Conservation (phyloP, 1,284 basidiomycete genomes). For the Erythrobasidium hasegawianum region DNA sequence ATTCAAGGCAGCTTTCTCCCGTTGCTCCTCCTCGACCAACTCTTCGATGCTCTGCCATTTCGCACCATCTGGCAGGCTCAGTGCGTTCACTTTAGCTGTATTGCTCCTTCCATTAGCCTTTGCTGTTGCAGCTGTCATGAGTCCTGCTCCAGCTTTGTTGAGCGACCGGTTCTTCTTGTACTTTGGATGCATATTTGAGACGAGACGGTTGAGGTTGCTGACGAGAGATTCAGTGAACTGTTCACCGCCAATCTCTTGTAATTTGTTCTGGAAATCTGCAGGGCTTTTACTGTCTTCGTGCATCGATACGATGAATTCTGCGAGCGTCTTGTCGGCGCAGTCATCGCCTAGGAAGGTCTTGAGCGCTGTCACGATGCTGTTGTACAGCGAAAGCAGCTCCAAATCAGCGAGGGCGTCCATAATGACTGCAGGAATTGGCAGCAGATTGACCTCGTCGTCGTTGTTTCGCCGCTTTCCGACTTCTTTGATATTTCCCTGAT, state of each 20-base stretch:
- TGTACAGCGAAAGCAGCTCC: constrained; percentile 81
- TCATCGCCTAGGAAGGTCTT: constrained; percentile 57
- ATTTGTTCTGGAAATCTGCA: constrained; percentile 73
- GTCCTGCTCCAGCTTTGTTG: constrained; percentile 48
- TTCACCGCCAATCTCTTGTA: constrained; percentile 74
- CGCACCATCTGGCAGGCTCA: constrained; percentile 26
- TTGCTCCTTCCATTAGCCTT: constrained; percentile 49
- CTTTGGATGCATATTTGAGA: constrained; percentile 91
- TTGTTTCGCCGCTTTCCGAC: too few relatives aligned
- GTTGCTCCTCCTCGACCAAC: constrained; percentile 27
- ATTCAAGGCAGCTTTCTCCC: constrained; percentile 29
- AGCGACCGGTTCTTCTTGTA: constrained; percentile 70
- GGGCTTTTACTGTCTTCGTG: constrained; percentile 79
- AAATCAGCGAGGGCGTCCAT: constrained; percentile 55
- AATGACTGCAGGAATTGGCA: constrained; percentile 5
- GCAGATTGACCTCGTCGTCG: too few relatives aligned
- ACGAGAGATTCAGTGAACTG: constrained; percentile 80
- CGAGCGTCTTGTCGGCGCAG: constrained; percentile 75
- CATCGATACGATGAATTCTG: constrained; percentile 90
- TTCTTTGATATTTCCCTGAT: too few relatives aligned
- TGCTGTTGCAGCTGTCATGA: background rate
- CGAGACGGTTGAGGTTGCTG: constrained; percentile 87
- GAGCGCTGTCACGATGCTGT: constrained; percentile 83
- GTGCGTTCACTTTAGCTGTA: constrained; percentile 54
- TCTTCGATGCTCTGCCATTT: constrained; percentile 36